phyloP scores from a whole-genome alignment of 2,329 filamentous ascomycete species.

The Arthroderma sp. region DNA sequence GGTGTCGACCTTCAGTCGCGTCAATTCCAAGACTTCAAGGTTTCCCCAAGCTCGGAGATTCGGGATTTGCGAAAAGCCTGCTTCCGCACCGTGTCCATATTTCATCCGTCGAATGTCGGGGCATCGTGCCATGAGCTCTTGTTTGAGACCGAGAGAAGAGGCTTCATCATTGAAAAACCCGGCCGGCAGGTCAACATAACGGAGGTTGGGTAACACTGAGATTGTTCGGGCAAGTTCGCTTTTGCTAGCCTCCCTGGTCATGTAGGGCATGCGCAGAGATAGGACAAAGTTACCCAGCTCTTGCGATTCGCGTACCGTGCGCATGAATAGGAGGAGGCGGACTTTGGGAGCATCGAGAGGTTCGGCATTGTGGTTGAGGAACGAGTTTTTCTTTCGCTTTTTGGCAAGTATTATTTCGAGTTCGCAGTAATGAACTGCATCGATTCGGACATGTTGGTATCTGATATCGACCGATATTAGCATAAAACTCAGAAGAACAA shows the following conservation, averaged over 20 bases:
- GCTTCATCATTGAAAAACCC: constrained; percentile 74
- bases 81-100: constrained; percentile 66
- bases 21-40: constrained; percentile 29
- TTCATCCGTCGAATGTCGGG: constrained; percentile 79
- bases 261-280: constrained; percentile 82
- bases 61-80: constrained; percentile 57
- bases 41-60: constrained; percentile 36
- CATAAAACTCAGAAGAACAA: constrained; percentile 4
- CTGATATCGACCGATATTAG: constrained; percentile 31
- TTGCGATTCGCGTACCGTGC: constrained; percentile 67
- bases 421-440: constrained; percentile 86
- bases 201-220: constrained; percentile 69
- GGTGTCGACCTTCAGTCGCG: constrained; percentile 24
- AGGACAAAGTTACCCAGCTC: constrained; percentile 56
- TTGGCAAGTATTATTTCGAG: constrained; percentile 71
- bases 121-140: constrained; percentile 75
- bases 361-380: constrained; percentile 63
- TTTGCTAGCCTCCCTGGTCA: constrained; percentile 80
- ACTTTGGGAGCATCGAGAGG: constrained; percentile 66
- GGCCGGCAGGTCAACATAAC: constrained; percentile 81
- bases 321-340: constrained; percentile 64
- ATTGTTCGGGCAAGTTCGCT: constrained; percentile 74
- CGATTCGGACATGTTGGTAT: constrained; percentile 81
- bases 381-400: constrained; percentile 58
- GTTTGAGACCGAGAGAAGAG: constrained; percentile 58